Base-by-base conservation (phyloP, 495 filamentous ascomycete genomes). In the Jackrogersella multiformis region DNA sequence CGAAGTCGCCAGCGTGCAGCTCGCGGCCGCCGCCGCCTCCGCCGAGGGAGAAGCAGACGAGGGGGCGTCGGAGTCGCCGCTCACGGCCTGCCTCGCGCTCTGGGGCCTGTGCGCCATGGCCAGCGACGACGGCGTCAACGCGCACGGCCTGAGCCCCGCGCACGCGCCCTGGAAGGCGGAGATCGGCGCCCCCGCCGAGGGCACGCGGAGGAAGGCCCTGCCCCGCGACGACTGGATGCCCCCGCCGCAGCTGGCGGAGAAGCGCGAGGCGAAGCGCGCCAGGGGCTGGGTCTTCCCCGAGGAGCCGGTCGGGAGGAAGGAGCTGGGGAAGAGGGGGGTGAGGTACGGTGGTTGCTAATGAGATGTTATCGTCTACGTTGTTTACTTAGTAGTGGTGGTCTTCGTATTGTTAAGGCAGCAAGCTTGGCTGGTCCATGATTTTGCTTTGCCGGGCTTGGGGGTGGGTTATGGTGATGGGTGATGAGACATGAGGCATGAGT, bases 281-380 rank as follows among this genome's bases (percentile, higher is more conserved):
- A 79, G 93, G 15, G 93, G 93, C 0, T 97, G 93, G 92, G 87
- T 96, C 1, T 87, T 85, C 80, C 93, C 93, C 18, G 88, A 90
- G 62, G 92, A 96, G 36, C 72, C 79, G 1, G 76, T 87, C 4
- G 78, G 82, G 5, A 68, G 84, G 52, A 86, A 85, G 69, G 84
- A 87, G 77, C 62, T 87, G n/a, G 84, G 84, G 1, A 84, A 82
- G 78, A 75, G 84, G 42, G 84, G 84, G 7, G 84, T 86, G 32
- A 75, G 79, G 63, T 86, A 86, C 34, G 76, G 77, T 10, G 76
- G 69, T 28, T 80, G 77, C 70, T 81, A 64, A 69, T 36, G 23
- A 34, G 28, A 20, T 51, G 1, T 0, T 10, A 2, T 42, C 8
- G 26, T 42, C 10, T 21, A 46, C n/a, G n/a, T n/a, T n/a, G n/a